Evolutionary conservation across 345 rosid genomes (phyloP), one percentile per base, ranked within the genome.

Genomic region (Camelina laxa): DNA sequence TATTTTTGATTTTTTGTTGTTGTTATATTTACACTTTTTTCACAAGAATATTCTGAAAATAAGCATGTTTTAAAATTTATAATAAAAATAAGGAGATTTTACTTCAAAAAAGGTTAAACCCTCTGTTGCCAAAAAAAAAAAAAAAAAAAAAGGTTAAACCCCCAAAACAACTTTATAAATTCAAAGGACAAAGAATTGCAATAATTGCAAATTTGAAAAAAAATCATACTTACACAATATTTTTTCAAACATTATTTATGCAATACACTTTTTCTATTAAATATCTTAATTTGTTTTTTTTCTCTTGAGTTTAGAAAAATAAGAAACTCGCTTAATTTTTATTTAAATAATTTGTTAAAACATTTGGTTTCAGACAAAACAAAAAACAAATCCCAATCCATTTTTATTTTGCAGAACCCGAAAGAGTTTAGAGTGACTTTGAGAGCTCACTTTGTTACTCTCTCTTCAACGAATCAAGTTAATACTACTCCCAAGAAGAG

Each of bases 331-430:
- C 4, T 66, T 20, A 12, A 35, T 11, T 12, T 24, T 47, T 47
- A 2, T 31, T 9, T 24, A 24, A 5, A 9, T n/a, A 45, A 60
- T 9, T 48, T 12, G 53, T 8, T 0, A 10, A 70, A 50, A 16
- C 55, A 57, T 48, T 51, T 60, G 9, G 21, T 20, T 74, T 67
- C 45, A 60, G 67, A 49, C 53, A 44, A 64, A 33, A 54, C 31
- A n/a, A 1, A n/a, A 53, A 55, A 13, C 2, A 38, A 19, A 14
- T 33, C 17, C 75, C 50, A 70, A 76, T 76, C 72, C 56, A 65
- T 48, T 38, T 69, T 41, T 71, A 21, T 56, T 77, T 65, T 71
- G 72, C 76, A 70, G 76, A 70, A 77, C n/a, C 67, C 38, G 41
- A 30, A 55, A 64, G 56, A 15, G 70, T 65, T 36, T 21, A 45